Evolutionary conservation across 257 asterid species (phyloP), one percentile per base, ranked within the genome.

Genomic region (Eucommia ulmoides): DNA sequence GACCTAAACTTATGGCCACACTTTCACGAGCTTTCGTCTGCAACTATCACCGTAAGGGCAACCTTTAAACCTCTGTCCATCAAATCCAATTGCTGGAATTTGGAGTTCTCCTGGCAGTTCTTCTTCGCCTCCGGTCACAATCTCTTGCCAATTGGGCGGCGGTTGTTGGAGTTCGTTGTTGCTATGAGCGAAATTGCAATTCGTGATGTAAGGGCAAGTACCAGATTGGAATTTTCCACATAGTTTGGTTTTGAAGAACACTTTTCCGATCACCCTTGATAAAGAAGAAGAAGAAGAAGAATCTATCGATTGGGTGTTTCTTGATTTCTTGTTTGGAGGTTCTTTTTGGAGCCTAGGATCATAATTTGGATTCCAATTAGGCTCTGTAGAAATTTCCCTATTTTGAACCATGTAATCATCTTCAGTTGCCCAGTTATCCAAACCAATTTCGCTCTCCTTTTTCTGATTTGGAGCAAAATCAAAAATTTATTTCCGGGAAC

Each of bases 121-220:
- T 6, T 78, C 94, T 69, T 80, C 85, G 12, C 74, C 80, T 7
- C 79, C 81, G 52, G 88, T 82, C 23, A 83, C 81, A 18, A 83
- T 80, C 20, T 83, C 94, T 65, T 83, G 91, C 94, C 91, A 83
- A 33, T 83, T 77, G 7, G 86, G 84, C 24, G 94, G 94, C 0
- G 94, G 94, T 29, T 80, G 75, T 46, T 84, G 71, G 11, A 83
- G 77, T 50, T 83, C 94, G 60, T 84, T 93, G 55, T 45, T 49
- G 25, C 61, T 55, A 61, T 70, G 94, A 0, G 94, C 91, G 51
- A 83, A 83, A 33, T 83, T 83, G 54, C 94, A 83, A 61, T 83
- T 83, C 1, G 80, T 80, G 60, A 80, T 52, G 54, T 80, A 83
- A 0, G 94, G 91, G 55, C 94, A 83, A 49, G 88, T 78, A 14